Conservation (phyloP, 768 basidiomycete species). For the Polyporus arcularius region DNA sequence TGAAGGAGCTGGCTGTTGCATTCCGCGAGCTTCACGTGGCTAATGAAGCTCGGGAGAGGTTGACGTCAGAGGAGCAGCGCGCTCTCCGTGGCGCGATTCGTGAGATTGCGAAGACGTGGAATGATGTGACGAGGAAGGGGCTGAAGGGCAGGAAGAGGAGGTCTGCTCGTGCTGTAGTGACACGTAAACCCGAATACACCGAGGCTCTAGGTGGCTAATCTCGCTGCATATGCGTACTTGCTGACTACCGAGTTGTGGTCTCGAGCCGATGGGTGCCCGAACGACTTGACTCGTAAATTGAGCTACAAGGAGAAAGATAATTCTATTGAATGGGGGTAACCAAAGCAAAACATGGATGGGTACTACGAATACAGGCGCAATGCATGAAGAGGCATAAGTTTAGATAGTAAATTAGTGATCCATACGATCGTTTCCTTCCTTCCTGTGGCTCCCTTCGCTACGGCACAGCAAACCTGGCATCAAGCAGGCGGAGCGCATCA, state of each 20-base stretch:
- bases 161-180: slow-evolving; percentile 4
- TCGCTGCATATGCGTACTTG: background rate
- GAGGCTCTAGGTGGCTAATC: slow-evolving; percentile 1
- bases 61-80: slow-evolving; percentile 36
- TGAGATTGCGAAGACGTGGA: slow-evolving; percentile 49
- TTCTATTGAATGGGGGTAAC: background rate
- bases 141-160: background rate
- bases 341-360: background rate
- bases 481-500: slow-evolving; percentile 74
- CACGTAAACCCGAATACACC: slow-evolving; percentile 10
- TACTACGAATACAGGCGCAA: background rate
- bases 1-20: slow-evolving; percentile 45
- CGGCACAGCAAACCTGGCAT: slow-evolving; percentile 39
- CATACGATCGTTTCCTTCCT: slow-evolving; percentile 6
- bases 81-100: slow-evolving; percentile 42
- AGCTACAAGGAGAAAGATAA: background rate
- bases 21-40: slow-evolving; percentile 38
- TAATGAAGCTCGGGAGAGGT: slow-evolving; percentile 17
- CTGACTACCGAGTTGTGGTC: background rate
- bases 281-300: too few species aligned
- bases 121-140: background rate
- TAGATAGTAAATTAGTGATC: slow-evolving; percentile 9
- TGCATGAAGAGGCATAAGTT: background rate
- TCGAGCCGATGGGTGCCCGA: too few species aligned
- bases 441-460: slow-evolving; percentile 6